These are phyloP conservation scores for Aureobasidium sp. DNA, from an alignment of 2,329 filamentous ascomycete genomes.

Conservation along the genomic window DNA sequence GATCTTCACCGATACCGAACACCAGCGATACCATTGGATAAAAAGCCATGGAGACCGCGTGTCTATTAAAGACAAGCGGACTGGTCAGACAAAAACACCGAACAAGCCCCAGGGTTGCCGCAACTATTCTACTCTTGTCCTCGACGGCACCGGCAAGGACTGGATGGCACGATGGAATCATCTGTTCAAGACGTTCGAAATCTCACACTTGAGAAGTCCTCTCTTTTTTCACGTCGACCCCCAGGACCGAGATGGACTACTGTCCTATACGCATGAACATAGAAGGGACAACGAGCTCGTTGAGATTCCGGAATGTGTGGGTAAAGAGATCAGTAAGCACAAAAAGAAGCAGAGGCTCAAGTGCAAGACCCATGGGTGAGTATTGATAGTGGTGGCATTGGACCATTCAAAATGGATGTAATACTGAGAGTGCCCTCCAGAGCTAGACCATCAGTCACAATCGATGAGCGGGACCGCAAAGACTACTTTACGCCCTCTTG, in stretches of 20 bases:
- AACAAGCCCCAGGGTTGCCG: constrained; percentile 22
- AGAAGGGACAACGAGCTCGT: constrained; percentile 56
- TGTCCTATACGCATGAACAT: constrained; percentile 60
- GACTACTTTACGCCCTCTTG: constrained; percentile 40
- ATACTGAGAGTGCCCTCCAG: background rate
- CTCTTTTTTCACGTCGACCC: constrained; percentile 82
- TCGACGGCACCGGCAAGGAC: constrained; percentile 56
- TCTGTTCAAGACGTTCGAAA: constrained; percentile 62
- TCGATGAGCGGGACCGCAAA: constrained; percentile 42
- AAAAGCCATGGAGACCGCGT: constrained; percentile 56
- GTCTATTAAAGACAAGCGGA: constrained; percentile 49
- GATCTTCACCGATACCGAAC: constrained; percentile 76
- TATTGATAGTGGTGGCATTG: background rate
- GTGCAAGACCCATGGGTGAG: constrained; percentile 10
- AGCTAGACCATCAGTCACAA: constrained; percentile 27
- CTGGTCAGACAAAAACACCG: constrained; percentile 33
- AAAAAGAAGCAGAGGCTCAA: constrained; percentile 56
- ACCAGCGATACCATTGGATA: constrained; percentile 75
- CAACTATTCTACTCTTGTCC: constrained; percentile 49
- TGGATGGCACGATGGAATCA: constrained; percentile 69
- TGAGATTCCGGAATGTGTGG: constrained; percentile 68
- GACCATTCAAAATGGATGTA: background rate
- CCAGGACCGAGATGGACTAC: constrained; percentile 63
- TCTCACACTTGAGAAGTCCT: constrained; percentile 65
- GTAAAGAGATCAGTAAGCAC: constrained; percentile 75